phyloP scores from a whole-genome alignment of 345 rosid species.

The Boechera divaricarpa region DNA sequence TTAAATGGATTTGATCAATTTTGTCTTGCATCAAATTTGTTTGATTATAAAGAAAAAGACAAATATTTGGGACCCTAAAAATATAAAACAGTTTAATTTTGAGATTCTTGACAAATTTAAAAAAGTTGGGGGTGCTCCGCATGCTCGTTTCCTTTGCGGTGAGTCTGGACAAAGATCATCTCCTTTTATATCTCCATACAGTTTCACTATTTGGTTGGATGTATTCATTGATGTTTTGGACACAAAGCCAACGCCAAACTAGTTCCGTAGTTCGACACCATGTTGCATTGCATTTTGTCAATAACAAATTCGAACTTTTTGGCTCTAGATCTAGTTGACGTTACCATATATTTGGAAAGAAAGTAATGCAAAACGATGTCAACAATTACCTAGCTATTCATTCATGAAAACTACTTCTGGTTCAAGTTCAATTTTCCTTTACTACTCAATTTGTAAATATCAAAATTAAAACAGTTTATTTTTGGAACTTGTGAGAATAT shows the following conservation, averaged over 20 bases:
- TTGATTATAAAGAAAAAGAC: conserved; percentile 9
- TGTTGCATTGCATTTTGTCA: not conserved
- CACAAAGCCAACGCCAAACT: not conserved
- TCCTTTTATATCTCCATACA: not conserved
- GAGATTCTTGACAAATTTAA: not conserved
- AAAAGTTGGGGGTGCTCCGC: not conserved
- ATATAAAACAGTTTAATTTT: conserved; percentile 1
- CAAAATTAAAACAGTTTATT: not conserved
- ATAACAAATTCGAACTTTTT: not conserved
- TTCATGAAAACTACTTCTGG: no score
- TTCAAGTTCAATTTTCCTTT: no score
- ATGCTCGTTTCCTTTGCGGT: not conserved
- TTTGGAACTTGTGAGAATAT: conserved; percentile 25
- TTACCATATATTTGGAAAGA: not conserved
- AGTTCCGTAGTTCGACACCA: not conserved
- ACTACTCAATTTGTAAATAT: not conserved
- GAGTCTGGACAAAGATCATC: not conserved
- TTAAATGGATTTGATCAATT: conserved; percentile 30
- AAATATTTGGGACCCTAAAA: not conserved
- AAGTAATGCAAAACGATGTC: not conserved
- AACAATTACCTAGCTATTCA: no score
- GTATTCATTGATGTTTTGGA: not conserved
- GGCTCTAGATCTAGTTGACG: not conserved
- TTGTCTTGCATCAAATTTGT: conserved; percentile 19
- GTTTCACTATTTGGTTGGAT: not conserved